Base-by-base conservation (phyloP, 176 grass and related monocot species). In the Eleusine indica region DNA sequence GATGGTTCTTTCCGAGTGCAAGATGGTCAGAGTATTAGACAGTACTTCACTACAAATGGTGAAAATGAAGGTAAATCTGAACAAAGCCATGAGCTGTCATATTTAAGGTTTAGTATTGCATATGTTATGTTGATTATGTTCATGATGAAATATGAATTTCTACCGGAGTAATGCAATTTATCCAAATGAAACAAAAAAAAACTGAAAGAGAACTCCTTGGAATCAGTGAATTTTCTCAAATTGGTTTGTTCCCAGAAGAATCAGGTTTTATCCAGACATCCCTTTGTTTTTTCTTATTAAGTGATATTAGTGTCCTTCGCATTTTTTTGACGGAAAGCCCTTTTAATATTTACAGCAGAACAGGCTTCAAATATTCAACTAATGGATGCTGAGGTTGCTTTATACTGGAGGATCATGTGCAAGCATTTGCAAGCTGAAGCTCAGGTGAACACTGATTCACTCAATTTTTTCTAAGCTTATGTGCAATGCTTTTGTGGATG, bases 391-490 rank as follows among this genome's bases (percentile, higher is more conserved):
- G 96, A 98, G 83, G 74, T 80, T 87, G 91, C 91, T 84, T 89
- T 98, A 82, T 98, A 98, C 84, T 98, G 93, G 96, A 98, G 82
- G 83, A 88, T 80, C 66, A 67, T 94, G 51, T 98, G 93, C 87
- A 90, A 79, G 78, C 93, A 92, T 90, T 87, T 98, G 85, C 91
- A 98, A 84, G 90, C 83, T 81, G 89, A 95, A 90, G 96, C 96
- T 92, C 89, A 96, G 87, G 96, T 96, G 88, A 90, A 73, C 67
- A 83, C 40, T 66, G 60, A 9, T 68, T 3, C 67, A 83, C 46
- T 61, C 46, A 9, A 68, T 3, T 48, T 7, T 14, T 76, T 62
- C 72, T 84, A 40, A 40, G 30, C 62, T 82, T 72, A 5, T 78
- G 43, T 63, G 78, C 32, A 49, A 1, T 25, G 77, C 38, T 83